Evolutionary conservation across 2,329 filamentous ascomycete species (phyloP), one percentile per base, ranked within the genome.

Genomic region (Monosporascus cannonballus): DNA sequence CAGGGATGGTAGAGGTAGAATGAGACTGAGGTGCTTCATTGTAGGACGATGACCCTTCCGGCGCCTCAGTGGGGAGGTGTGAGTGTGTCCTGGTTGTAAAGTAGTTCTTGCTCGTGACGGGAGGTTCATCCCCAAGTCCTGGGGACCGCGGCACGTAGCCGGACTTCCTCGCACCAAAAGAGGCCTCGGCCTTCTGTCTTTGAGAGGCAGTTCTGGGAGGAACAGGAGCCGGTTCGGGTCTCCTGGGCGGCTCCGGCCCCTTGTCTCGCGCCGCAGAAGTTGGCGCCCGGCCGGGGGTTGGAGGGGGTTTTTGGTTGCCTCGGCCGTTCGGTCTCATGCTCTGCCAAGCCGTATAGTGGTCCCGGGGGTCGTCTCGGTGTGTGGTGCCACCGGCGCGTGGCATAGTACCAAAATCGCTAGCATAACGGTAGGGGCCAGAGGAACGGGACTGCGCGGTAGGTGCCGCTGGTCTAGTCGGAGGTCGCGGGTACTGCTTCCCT

Each of bases 201-300:
- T 80, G 78, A 11, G 75, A 76, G 8, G 79, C 76, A 2, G 79
- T 79, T 42, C 76, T 71, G 8, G 78, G 74, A 5, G 77, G 73
- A 20, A 67, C 71, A 14, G 71, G 69, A 27, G 59, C 56, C 8
- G 64, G 54, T 4, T 58, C 56, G 0, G 71, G 51, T 6, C 20
- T 46, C 42, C n/a, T 46, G 14, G 42, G 22, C 14, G 42, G 22
- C 42, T 46, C 42, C 25, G 61, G 47, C 39, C 56, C 62, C 8
- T 57, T 49, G 34, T 63, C 64, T 22, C 60, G 61, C 17, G 63
- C 47, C 14, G 66, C 60, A 22, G 64, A 62, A 2, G 65, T 61
- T 3, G 66, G 57, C 22, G 65, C 60, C 53, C 64, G 58, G 41
- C 59, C 59, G 25, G 62, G 61, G n/a, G 62, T 59, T 36, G 54